Base-by-base conservation (phyloP, 2,329 filamentous ascomycete species). In the Aspergillus costaricaensis region DNA sequence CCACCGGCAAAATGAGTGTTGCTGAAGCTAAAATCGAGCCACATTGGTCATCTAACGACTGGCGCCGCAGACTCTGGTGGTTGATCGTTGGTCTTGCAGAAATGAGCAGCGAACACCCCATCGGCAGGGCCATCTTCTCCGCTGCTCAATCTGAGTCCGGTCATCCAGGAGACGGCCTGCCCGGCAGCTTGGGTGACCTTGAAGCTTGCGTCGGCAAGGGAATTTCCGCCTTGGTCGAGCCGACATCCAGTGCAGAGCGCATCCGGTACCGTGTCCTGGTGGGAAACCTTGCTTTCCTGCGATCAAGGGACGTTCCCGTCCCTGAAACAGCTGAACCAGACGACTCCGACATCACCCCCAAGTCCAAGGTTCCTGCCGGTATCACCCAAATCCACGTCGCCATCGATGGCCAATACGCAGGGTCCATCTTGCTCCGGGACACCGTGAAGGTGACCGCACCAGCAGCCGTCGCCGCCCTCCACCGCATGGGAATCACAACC, bases 1-100 rank as follows among this genome's bases (percentile, higher is more conserved):
- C 95, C 0, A 86, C 95, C 68, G 95, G 95, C 49, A 96, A 93
- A 77, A 98, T 99, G 92, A 96, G 86, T 63, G 93, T 98, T 17
- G 90, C 92, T 7, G 86, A 88, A 60, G 82, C 85, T 21, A 87
- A 86, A 53, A 82, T 94, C 38, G 85, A 85, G 32, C 78, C 86
- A 7, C 76, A 82, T 2, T 98, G 94, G 94, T 82, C 85, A 47
- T 83, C 83, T 23, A 88, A 83, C 58, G 85, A 89, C 32, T 86
- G 85, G 82, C 86, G 86, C 59, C 86, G 85, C 61, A 87, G 87
- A 36, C 82, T 96, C 3, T 99, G 94, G 94, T 99, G 95, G 95
- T 87, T 91, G n/a, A 84, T 97, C 62, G 87, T 99, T 59, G 95
- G 93, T 48, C 87, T 98, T n/a, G 90, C 94, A 0, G 95, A 99